These are phyloP conservation scores for Schoenoplectus triqueter DNA, from an alignment of 202 grass and related monocot species.

Conservation along the genomic window DNA sequence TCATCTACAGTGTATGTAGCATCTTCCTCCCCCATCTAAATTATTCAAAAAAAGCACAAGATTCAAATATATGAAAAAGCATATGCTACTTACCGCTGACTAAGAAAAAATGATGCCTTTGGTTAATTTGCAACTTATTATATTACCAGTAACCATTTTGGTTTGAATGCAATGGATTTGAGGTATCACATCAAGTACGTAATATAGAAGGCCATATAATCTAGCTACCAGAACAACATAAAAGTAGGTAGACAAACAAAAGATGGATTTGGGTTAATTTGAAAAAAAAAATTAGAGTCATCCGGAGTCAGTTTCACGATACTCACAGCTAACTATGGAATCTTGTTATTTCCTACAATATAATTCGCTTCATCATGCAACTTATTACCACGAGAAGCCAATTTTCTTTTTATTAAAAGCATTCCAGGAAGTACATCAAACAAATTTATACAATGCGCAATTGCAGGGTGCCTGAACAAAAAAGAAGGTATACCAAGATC, in stretches of 20 bases:
- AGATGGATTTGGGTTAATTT: neutral
- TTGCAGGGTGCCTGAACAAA: neutral
- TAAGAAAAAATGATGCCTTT: neutral
- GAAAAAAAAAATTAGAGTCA: neutral
- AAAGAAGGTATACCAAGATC: neutral
- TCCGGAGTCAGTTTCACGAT: neutral
- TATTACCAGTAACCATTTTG: conserved; percentile 20
- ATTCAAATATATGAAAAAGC: neutral
- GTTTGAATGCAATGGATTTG: neutral
- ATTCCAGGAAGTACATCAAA: neutral
- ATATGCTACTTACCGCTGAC: neutral
- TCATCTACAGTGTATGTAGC: conserved; percentile 81
- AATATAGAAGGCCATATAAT: neutral
- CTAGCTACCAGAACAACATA: neutral
- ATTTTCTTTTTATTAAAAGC: neutral
- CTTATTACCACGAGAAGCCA: neutral
- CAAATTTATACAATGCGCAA: neutral
- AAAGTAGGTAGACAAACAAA: neutral
- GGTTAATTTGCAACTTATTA: neutral
- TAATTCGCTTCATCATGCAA: neutral
- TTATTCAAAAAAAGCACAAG: neutral
- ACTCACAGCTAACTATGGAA: neutral
- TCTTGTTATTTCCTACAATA: neutral
- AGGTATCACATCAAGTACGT: conserved; percentile 13
- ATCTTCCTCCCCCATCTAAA: conserved; percentile 74